phyloP scores from a whole-genome alignment of 2,329 filamentous ascomycete genomes.

The Colletotrichum sp. region DNA sequence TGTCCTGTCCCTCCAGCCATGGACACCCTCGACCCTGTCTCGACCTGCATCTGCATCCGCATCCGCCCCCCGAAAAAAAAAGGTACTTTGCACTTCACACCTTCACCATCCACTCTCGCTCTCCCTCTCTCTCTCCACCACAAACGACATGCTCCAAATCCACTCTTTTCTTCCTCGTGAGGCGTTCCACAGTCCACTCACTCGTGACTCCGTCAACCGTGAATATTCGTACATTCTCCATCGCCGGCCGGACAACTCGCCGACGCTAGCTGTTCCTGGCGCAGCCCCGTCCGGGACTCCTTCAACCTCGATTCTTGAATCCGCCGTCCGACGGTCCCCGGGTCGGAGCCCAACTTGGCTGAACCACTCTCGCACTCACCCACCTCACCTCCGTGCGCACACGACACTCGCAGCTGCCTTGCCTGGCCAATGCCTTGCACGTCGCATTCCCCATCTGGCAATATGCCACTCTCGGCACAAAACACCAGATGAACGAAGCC shows the following conservation, averaged over 20 bases:
- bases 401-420: background rate
- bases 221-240: background rate
- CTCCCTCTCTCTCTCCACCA: background rate
- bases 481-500: background rate
- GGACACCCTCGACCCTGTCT: slow-evolving; percentile 4
- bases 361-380: background rate
- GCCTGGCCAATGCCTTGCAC: background rate
- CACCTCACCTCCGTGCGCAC: slow-evolving; percentile 7
- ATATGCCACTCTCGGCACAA: background rate
- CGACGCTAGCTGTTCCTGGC: slow-evolving; percentile 16
- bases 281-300: slow-evolving; percentile 1
- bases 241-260: slow-evolving; percentile 14
- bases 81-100: background rate
- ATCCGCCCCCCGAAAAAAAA: background rate
- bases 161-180: slow-evolving; percentile 1
- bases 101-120: background rate
- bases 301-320: slow-evolving; percentile 1
- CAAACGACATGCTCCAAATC: background rate
- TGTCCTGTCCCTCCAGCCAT: background rate
- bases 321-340: slow-evolving; percentile 8
- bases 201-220: background rate
- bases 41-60: slow-evolving; percentile 13
- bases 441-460: slow-evolving; percentile 7
- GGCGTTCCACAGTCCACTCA: background rate
- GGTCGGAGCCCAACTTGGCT: background rate